Conservation (phyloP, 108 stramenopile genomes). For the Cyclotella baltica region DNA sequence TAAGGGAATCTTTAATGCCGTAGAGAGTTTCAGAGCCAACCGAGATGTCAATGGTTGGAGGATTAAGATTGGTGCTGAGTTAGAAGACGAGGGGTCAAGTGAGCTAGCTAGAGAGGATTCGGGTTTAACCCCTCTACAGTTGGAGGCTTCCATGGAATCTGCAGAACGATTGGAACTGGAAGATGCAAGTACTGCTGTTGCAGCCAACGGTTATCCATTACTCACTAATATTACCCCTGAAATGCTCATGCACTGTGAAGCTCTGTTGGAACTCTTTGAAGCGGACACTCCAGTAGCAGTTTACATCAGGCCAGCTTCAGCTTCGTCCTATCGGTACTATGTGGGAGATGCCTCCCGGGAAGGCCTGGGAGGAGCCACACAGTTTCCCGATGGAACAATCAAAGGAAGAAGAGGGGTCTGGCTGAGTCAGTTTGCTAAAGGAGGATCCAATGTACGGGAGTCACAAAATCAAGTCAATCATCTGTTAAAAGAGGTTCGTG, state of each 20-base stretch:
- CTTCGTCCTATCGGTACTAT: not conserved
- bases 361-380: not conserved
- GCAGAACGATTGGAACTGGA: not conserved
- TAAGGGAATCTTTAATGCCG: slow-evolving; percentile 23
- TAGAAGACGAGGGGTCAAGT: not conserved
- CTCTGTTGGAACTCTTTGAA: not conserved
- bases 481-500: not conserved
- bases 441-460: slow-evolving; percentile 17
- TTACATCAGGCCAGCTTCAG: not conserved
- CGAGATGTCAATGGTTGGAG: slow-evolving; percentile 20
- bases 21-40: slow-evolving; percentile 8
- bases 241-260: not conserved
- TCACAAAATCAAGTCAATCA: not conserved
- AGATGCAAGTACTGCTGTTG: not conserved
- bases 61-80: not conserved
- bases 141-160: not conserved
- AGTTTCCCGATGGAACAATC: not conserved
- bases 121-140: not conserved
- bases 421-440: not conserved
- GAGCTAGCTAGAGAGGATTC: not conserved
- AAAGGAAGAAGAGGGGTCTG: slow-evolving; percentile 2
- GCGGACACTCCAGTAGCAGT: not conserved
- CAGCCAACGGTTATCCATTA: not conserved
- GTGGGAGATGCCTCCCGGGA: slow-evolving; percentile 11
- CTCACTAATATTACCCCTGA: not conserved